These are phyloP conservation scores for Leccinum fallax DNA, from an alignment of 1,284 basidiomycete species.

Conservation along the genomic window DNA sequence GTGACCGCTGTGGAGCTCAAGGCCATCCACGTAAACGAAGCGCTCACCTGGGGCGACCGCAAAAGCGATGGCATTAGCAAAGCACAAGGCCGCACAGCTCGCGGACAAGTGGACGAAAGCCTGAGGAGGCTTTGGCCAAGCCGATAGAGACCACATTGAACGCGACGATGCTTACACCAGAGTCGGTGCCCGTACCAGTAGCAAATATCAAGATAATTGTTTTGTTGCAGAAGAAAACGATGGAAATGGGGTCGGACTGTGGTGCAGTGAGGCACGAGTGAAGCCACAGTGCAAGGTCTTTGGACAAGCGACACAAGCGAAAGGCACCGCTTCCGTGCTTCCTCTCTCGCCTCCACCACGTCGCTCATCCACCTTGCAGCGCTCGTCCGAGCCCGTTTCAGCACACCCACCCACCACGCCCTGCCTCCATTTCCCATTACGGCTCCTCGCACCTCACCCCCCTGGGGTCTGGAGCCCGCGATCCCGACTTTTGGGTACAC, in stretches of 20 bases:
- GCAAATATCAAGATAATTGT: conserved; percentile 23
- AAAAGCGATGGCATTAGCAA: conserved; percentile 47
- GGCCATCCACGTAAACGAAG: conserved; percentile 35
- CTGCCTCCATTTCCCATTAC: too few relatives aligned
- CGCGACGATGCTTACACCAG: conserved; percentile 20
- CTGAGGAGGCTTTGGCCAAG: conserved; percentile 67
- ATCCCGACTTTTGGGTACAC: too few relatives aligned
- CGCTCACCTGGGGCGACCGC: conserved; percentile 40
- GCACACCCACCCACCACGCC: too few relatives aligned
- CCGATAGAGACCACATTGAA: conserved; percentile 14
- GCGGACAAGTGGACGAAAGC: conserved; percentile 71
- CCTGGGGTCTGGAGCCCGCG: too few relatives aligned
- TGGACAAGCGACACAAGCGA: too few relatives aligned
- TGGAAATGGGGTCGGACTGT: conserved; percentile 29
- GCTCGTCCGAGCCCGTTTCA: too few relatives aligned
- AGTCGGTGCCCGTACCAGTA: conserved; percentile 15
- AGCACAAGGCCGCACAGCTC: conserved; percentile 53
- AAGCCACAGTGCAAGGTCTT: too few relatives aligned
- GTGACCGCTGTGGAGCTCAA: conserved; percentile 50
- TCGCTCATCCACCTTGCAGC: too few relatives aligned
- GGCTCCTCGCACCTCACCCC: too few relatives aligned
- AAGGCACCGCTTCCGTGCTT: too few relatives aligned
- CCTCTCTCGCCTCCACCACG: too few relatives aligned
- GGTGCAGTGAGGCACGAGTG: too few relatives aligned
- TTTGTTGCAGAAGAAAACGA: conserved; percentile 32